Evolutionary conservation across 148 eudicot genomes (phyloP).

Genomic region (Drosera capensis): DNA sequence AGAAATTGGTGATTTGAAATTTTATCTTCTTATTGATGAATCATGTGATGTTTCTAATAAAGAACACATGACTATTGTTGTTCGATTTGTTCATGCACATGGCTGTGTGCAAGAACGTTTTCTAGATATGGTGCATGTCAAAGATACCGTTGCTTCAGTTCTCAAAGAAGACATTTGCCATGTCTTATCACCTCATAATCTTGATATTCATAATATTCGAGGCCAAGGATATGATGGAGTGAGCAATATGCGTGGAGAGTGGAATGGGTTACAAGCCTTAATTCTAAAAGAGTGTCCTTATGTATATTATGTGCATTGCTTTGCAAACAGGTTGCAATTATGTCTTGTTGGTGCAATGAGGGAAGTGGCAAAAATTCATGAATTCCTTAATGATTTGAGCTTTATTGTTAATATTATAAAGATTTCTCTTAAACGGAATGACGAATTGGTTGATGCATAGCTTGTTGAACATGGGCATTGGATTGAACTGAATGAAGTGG

Average conservation of each 20-base stretch:
- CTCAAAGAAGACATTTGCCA: not conserved
- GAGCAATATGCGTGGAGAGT: slow-evolving; percentile 8
- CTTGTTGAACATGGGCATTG: not conserved
- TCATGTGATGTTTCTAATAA: not conserved
- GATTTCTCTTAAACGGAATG: slow-evolving; percentile 1
- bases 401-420: not conserved
- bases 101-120: too few species aligned
- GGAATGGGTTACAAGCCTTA: slow-evolving; percentile 11
- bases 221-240: slow-evolving; percentile 14
- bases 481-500: not conserved
- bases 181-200: slow-evolving; percentile 2
- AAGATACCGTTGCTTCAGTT: not conserved
- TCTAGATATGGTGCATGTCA: not conserved
- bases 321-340: slow-evolving; percentile 1
- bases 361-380: not conserved
- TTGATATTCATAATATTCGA: slow-evolving; percentile 7
- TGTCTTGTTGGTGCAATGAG: too few species aligned
- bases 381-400: slow-evolving; percentile 1
- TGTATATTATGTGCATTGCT: slow-evolving; percentile 10
- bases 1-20: too few species aligned
- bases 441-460: not conserved
- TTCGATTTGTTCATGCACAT: not conserved
- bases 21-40: too few species aligned
- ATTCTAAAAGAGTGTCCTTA: slow-evolving; percentile 4
- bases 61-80: not conserved